Base-by-base conservation (phyloP, 768 basidiomycete genomes). In the Mycena sanguinolenta region DNA sequence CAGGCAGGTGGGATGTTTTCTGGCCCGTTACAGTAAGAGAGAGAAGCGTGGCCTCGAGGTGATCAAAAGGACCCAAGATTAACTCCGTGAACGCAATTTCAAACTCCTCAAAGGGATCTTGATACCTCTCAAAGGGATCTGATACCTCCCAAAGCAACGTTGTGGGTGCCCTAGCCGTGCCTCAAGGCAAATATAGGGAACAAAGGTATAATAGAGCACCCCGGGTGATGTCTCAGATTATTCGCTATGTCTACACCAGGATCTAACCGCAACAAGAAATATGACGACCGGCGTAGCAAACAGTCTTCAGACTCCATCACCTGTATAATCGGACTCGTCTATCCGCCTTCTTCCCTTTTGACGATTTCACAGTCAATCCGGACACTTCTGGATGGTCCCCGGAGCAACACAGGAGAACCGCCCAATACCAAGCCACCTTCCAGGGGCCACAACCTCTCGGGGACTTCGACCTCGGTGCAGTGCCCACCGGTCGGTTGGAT, bases 91-190 rank as follows among this genome's bases (percentile, higher is more conserved):
- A 53, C 25, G 25, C 23, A 32, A 69, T 52, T 72, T 72, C 71
- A 60, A 72, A 72, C 71, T 72, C 71, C 71, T 72, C 71, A 72
- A 72, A 69, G 71, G 71, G 63, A 72, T 72, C 71, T 61, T 63
- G 71, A 72, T 72, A 69, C 58, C 54, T 72, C 59, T 69, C 58
- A 72, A 72, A 72, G 71, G 71, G 71, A 72, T 72, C 71, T 30
- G 70, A 72, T 72, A 72, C 60, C 57, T 63, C 52, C 32, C 39
- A 67, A 65, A 63, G 19, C 44, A 30, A 30, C 54, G n/a, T 60
- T 65, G 53, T 68, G 53, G 63, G 63, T 55, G 55, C 44, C 21
- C 10, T 36, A 54, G 21, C 62, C 49, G 25, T 34, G 55, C 71
- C 66, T 63, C 71, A 60, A 63, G 55, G 65, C 70, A 67, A 46